Evolutionary conservation across 805 yeast species (phyloP), one percentile per base, ranked within the genome.

Genomic region (Lachancea sp.): DNA sequence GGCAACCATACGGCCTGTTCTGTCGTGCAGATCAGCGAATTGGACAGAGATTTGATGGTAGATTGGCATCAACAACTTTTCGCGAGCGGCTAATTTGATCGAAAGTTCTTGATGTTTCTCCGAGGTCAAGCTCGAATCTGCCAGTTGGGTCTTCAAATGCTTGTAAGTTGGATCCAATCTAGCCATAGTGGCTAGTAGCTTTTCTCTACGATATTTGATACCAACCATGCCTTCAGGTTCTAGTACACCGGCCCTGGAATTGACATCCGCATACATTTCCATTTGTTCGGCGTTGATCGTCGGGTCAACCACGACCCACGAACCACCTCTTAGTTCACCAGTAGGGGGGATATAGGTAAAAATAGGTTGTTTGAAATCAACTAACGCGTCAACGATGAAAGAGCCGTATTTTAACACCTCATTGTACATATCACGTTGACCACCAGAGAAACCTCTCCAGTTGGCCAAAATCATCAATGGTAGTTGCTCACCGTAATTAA

Each of bases 401-500:
- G 97, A 80, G 62, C 99, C 99, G 62, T 85, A 92, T 67, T 92
- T 92, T 70, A 92, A 80, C 32, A 92, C 95, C 71, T 92, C 99
- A 58, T 89, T 87, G 75, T 83, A 94, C 99, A 92, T 92, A 67
- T 92, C 99, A 63, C 97, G 85, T 74, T 92, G 99, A 64, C 99
- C 98, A 73, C 99, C 98, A 52, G 97, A 87, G 80, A 92, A 92
- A 59, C 99, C 99, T 80, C 99, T 85, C 99, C 99, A 92, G 77
- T 92, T 92, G 45, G 98, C 98, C 54, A 92, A 71, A 51, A 92
- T 87, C 95, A 92, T 85, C 65, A 92, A 74, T 49, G 99, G 99
- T 60, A 92, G 75, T 67, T 89, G 90, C 68, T 92, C 99, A 74
- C 99, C 99, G 61, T 87, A 71, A 74, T 92, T 92, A 78, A 92